These are phyloP conservation scores for Monosporascus sp. DNA, from an alignment of 2,329 filamentous ascomycete species.

Conservation along the genomic window DNA sequence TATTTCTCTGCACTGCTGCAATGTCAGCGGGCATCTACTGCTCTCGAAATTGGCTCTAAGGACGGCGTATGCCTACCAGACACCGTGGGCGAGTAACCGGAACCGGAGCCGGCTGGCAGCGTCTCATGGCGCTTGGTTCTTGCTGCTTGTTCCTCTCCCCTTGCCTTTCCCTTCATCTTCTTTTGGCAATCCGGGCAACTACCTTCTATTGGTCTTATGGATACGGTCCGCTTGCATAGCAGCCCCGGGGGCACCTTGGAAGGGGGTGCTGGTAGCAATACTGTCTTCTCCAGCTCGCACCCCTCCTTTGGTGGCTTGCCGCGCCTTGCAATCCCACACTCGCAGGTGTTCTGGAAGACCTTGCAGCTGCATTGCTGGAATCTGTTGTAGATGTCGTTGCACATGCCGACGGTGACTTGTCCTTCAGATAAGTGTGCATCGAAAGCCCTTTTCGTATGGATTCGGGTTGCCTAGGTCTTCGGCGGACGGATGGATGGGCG, in stretches of 20 bases:
- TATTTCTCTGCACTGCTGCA: conserved; percentile 1
- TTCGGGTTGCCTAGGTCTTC: too few relatives aligned
- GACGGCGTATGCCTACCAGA: conserved; percentile 7
- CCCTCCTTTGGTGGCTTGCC: conserved; percentile 12
- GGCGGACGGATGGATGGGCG: too few relatives aligned
- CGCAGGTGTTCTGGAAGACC: conserved; percentile 30
- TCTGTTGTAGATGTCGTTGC: conserved; percentile 25
- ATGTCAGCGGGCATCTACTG: not conserved
- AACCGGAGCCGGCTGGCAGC: not conserved
- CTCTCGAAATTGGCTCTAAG: not conserved
- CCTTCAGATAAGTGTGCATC: too few relatives aligned
- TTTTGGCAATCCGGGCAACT: conserved; percentile 16
- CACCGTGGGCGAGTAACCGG: not conserved
- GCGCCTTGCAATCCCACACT: conserved; percentile 23
- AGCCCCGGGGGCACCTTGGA: conserved; percentile 14
- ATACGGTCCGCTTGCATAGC: conserved; percentile 13
- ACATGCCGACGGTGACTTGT: conserved; percentile 21
- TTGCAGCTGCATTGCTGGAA: conserved; percentile 25
- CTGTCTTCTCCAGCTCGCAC: conserved; percentile 14
- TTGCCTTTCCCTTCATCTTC: not conserved
- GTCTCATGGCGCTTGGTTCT: not conserved
- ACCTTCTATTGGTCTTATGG: conserved; percentile 16
- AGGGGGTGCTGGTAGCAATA: conserved; percentile 15
- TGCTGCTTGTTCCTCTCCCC: too few relatives aligned
- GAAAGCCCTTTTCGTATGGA: too few relatives aligned